A percentile compares a stretch with the other conserved stretches of the same genome.
phyloP scores from a whole-genome alignment of 2,329 filamentous ascomycete genomes.

The Mycogone perniciosa region DNA sequence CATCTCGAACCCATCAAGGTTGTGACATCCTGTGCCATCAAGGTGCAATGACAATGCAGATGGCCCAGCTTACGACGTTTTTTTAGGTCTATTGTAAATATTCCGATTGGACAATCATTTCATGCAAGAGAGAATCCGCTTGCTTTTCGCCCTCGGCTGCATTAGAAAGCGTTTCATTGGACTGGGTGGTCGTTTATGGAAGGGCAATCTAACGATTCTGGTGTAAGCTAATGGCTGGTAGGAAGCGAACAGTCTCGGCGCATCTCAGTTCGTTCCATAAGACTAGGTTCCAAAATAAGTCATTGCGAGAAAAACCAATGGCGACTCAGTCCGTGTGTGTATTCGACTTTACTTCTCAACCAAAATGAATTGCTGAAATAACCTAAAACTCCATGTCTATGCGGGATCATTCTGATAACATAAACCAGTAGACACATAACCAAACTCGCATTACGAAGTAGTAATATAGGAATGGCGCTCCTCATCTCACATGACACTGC shows the following conservation, averaged over 20 bases:
- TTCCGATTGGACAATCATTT: not conserved
- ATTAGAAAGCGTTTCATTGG: no score
- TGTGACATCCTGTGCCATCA: conserved; percentile 1
- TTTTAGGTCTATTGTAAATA: not conserved
- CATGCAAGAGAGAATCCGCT: no score
- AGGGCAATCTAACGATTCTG: no score
- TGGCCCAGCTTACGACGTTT: not conserved
- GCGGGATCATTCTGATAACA: not conserved
- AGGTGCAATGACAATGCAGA: conserved; percentile 2
- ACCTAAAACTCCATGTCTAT: conserved; percentile 1
- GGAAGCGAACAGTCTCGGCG: not conserved
- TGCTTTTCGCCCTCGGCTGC: no score
- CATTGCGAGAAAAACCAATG: not conserved
- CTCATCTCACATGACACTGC: conserved; percentile 45
- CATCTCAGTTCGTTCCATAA: not conserved
- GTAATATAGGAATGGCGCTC: not conserved
- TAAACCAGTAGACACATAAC: not conserved
- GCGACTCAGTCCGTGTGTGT: not conserved
- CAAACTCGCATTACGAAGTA: not conserved
- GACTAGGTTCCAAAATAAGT: not conserved
- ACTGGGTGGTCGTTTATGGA: no score
- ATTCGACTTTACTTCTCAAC: not conserved
- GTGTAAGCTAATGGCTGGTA: no score
- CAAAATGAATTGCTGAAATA: not conserved
- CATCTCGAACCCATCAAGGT: not conserved